Conservation (phyloP, 1,139 yeast genomes). For the Suhomyces yuchorum region DNA sequence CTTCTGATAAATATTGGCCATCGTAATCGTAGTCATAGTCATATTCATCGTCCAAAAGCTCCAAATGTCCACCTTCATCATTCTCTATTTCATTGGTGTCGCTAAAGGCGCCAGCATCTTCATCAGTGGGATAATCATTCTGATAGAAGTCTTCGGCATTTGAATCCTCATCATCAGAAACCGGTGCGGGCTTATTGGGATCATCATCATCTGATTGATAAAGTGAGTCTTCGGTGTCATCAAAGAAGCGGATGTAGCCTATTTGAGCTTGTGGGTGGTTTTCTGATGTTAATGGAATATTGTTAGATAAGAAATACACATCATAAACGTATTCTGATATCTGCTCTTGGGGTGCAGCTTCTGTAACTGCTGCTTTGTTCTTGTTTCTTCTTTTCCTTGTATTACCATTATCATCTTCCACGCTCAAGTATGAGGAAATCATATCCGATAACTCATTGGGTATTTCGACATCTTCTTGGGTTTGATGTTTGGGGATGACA, state of each 20-base stretch:
- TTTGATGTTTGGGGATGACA: constrained; percentile 36
- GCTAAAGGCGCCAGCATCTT: constrained; percentile 54
- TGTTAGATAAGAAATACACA: constrained; percentile 55
- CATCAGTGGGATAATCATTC: constrained; percentile 95
- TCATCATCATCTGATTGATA: constrained; percentile 54
- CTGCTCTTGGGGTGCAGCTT: constrained; percentile 27
- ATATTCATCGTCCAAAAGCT: constrained; percentile 25
- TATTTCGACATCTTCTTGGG: constrained; percentile 45
- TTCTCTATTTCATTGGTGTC: constrained; percentile 26
- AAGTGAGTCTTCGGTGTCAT: constrained; percentile 54
- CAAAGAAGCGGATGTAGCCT: constrained; percentile 69
- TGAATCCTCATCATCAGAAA: constrained; percentile 47
- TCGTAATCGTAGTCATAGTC: constrained; percentile 31
- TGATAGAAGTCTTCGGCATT: constrained; percentile 86
- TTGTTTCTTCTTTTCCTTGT: constrained; percentile 13
- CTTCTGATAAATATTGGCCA: constrained; percentile 18
- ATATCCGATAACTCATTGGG: constrained; percentile 69
- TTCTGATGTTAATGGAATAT: constrained; percentile 45
- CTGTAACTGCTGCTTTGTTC: constrained; percentile 4
- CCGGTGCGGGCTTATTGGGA: constrained; percentile 34
- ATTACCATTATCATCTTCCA: constrained; percentile 13
- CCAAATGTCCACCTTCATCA: constrained; percentile 38
- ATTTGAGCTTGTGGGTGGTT: constrained; percentile 54
- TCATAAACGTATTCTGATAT: constrained; percentile 81
- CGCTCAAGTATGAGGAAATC: constrained; percentile 57